phyloP scores from a whole-genome alignment of 2,329 filamentous ascomycete species.

The Penicillium hordei region DNA sequence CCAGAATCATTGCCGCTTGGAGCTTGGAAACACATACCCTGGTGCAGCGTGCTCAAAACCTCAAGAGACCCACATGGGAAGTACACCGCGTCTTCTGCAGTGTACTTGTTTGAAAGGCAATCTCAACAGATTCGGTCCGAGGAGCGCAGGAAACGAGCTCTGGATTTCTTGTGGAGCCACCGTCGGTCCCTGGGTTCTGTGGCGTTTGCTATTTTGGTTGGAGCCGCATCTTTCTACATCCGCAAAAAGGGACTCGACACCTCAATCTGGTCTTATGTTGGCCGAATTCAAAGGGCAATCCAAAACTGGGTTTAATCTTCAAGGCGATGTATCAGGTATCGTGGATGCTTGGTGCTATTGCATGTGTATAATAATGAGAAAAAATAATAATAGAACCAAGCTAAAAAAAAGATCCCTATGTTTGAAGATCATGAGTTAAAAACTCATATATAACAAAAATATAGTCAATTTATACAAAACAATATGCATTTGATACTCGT shows the following conservation, averaged over 20 bases:
- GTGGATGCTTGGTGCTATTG: not conserved
- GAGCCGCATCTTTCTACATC: constrained; percentile 66
- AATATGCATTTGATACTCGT: not conserved
- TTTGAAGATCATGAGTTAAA: not conserved
- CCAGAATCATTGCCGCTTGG: constrained; percentile 65
- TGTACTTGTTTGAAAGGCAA: constrained; percentile 68
- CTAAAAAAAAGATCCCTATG: not conserved
- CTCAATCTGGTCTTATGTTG: constrained; percentile 35
- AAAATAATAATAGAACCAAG: not conserved
- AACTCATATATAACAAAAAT: not conserved
- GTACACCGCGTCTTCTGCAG: constrained; percentile 66
- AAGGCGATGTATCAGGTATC: not conserved
- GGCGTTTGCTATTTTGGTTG: constrained; percentile 66
- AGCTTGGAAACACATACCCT: constrained; percentile 71
- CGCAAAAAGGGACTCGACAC: constrained; percentile 48
- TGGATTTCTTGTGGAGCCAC: constrained; percentile 61
- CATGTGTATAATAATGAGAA: constrained; percentile 10
- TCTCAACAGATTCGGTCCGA: constrained; percentile 67
- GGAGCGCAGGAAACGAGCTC: constrained; percentile 56
- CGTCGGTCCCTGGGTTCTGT: constrained; percentile 62
- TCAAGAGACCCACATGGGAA: constrained; percentile 56
- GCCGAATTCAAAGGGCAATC: constrained; percentile 28
- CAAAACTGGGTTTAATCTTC: constrained; percentile 15
- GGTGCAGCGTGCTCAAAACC: constrained; percentile 81
- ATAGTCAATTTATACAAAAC: not conserved